Evolutionary conservation across 148 eudicot genomes (phyloP).

Genomic region (Dianthus caryophyllus): DNA sequence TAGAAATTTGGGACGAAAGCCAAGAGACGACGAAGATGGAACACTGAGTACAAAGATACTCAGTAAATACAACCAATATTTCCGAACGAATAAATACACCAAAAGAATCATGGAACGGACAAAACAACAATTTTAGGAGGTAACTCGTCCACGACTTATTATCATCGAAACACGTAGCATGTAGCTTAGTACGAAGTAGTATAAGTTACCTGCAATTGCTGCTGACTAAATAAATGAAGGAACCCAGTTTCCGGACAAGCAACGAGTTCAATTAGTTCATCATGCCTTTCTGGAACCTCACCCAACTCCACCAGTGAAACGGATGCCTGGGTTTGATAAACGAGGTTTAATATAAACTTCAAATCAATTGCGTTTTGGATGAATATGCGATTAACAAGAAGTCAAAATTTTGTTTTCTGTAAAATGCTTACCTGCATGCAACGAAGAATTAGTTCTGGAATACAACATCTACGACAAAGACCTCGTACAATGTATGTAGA

Average conservation of each 20-base stretch:
- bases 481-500: constrained; percentile 82
- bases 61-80: no score
- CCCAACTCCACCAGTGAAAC: constrained; percentile 70
- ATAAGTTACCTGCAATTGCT: constrained; percentile 68
- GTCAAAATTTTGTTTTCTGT: not conserved
- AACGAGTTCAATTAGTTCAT: constrained; percentile 72
- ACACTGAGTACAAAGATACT: no score
- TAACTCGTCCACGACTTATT: no score
- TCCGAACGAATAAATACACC: no score
- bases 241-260: constrained; percentile 68
- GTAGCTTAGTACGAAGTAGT: not conserved
- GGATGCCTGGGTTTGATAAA: constrained; percentile 48
- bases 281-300: constrained; percentile 55
- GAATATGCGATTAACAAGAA: not conserved
- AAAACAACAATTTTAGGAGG: no score
- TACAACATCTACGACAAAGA: constrained; percentile 89
- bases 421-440: constrained; percentile 73
- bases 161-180: not conserved
- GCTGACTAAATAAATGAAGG: constrained; percentile 73
- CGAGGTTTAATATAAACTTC: not conserved
- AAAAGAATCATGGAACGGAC: no score
- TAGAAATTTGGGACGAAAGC: no score
- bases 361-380: not conserved
- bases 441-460: constrained; percentile 82
- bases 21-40: no score